A percentile compares a stretch with the other conserved stretches of the same genome.
Conservation (phyloP, 139 green algal genomes). For the Coelastrella sp. region DNA sequence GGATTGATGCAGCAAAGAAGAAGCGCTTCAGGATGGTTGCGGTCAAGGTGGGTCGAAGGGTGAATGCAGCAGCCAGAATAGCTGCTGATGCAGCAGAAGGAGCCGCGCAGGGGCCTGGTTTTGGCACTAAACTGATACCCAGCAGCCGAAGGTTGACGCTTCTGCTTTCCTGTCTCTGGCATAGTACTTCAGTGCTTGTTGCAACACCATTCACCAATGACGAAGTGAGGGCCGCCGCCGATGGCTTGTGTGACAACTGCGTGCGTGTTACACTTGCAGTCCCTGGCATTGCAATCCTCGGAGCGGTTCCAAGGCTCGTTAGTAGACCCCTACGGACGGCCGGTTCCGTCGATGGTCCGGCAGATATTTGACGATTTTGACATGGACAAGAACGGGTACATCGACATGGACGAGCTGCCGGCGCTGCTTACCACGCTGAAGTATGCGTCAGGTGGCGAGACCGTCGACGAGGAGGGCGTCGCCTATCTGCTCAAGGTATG, state of each 20-base stretch:
- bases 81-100: no score
- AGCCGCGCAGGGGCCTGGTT: no score
- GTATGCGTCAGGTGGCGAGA: neutral
- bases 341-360: slow-evolving; percentile 1
- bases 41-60: slow-evolving; percentile 4
- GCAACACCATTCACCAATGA: no score
- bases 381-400: slow-evolving; percentile 39
- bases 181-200: no score
- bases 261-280: neutral
- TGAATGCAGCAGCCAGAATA: neutral
- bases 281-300: neutral
- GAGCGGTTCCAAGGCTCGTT: slow-evolving; percentile 46
- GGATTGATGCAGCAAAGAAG: slow-evolving; percentile 59
- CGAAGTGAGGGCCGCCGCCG: neutral
- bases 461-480: neutral
- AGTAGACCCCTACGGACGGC: slow-evolving; percentile 28
- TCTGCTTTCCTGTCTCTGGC: no score
- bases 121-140: no score
- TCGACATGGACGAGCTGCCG: neutral
- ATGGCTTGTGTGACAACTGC: neutral
- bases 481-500: neutral
- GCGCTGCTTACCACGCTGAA: neutral
- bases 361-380: slow-evolving; percentile 68
- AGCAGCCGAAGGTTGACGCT: no score
- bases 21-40: slow-evolving; percentile 44